Conservation (phyloP, 345 rosid genomes). For the Passiflora organensis region DNA sequence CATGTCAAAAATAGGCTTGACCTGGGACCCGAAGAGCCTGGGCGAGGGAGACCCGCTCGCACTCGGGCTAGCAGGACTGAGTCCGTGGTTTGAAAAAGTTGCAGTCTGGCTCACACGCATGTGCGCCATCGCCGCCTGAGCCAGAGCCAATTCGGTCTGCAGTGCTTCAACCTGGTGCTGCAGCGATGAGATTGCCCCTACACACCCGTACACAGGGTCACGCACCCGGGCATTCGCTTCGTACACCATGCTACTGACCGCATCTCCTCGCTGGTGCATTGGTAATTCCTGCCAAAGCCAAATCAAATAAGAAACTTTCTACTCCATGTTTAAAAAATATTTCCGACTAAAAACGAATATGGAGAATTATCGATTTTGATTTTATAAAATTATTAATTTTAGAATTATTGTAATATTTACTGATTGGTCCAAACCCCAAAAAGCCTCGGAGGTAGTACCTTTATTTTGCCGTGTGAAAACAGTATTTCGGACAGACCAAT, state of each 20-base stretch:
- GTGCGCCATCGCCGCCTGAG: constrained; percentile 76
- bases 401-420: no score
- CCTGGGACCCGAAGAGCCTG: constrained; percentile 46
- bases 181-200: constrained; percentile 71
- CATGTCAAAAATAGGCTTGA: constrained; percentile 54
- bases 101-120: constrained; percentile 52
- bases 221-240: constrained; percentile 88
- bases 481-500: no score
- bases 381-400: no score
- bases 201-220: constrained; percentile 89
- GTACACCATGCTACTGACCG: constrained; percentile 89
- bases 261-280: constrained; percentile 65
- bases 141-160: constrained; percentile 69
- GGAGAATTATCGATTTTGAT: no score
- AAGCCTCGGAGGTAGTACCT: no score
- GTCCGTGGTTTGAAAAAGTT: constrained; percentile 29
- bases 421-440: no score
- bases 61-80: constrained; percentile 45
- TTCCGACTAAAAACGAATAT: no score
- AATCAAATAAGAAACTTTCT: background rate
- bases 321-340: no score
- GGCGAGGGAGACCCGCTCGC: constrained; percentile 63
- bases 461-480: no score
- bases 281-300: constrained; percentile 44
- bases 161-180: constrained; percentile 73